Conservation (phyloP, 129 eudicot genomes). For the Pulicaria dysenterica region DNA sequence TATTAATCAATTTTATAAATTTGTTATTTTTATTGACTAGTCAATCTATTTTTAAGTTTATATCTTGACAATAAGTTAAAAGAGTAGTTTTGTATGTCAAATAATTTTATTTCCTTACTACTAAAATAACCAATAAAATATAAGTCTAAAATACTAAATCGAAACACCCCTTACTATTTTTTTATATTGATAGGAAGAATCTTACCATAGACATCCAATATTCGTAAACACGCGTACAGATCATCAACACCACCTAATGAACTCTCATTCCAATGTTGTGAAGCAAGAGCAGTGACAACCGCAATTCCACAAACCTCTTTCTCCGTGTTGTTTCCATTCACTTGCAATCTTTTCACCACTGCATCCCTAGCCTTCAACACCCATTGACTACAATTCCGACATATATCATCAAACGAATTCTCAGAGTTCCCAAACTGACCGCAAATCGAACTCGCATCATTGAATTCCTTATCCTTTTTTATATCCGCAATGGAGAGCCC, state of each 20-base stretch:
- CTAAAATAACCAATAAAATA: too few relatives aligned
- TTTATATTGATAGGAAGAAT: neutral
- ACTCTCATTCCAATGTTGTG: conserved; percentile 35
- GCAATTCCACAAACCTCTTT: conserved; percentile 55
- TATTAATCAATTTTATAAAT: too few relatives aligned
- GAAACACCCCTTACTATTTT: too few relatives aligned
- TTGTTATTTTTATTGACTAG: too few relatives aligned
- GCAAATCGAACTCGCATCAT: conserved; percentile 21
- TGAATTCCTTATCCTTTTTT: neutral
- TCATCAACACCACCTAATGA: conserved; percentile 30
- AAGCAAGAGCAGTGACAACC: conserved; percentile 46
- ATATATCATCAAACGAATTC: conserved; percentile 35
- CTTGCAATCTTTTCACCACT: neutral
- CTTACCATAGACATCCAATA: conserved; percentile 44
- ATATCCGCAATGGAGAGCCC: conserved; percentile 4
- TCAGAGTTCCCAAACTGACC: conserved; percentile 16
- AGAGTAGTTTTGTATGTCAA: too few relatives aligned
- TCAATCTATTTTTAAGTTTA: too few relatives aligned
- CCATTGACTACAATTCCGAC: conserved; percentile 44
- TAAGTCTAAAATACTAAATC: too few relatives aligned
- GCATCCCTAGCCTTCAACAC: conserved; percentile 34
- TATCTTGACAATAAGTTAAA: too few relatives aligned
- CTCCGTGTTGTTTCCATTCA: conserved; percentile 35
- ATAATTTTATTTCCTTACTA: too few relatives aligned
- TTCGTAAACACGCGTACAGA: conserved; percentile 44